phyloP scores from a whole-genome alignment of 768 basidiomycete species.

The Boletus insuetus region DNA sequence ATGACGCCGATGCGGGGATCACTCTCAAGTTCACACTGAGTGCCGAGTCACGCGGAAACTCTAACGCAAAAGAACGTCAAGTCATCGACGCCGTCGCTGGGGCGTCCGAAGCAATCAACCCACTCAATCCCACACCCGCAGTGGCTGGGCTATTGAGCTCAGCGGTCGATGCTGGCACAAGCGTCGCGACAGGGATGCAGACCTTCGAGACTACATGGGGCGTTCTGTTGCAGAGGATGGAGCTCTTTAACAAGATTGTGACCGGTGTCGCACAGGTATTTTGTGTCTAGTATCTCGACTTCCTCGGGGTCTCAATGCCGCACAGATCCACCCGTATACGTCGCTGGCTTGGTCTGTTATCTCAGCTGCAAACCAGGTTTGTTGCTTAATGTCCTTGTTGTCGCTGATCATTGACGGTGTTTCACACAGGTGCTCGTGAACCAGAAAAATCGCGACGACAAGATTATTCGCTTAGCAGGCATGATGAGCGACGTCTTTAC shows the following conservation, averaged over 20 bases:
- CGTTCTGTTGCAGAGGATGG: not conserved
- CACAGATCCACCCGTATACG: constrained; percentile 4
- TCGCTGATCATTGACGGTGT: not conserved
- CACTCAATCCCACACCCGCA: not conserved
- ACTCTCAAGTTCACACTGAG: not conserved
- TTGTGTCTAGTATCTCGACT: not conserved
- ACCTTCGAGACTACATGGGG: not conserved
- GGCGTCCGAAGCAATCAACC: not conserved
- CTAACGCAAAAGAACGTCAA: not conserved
- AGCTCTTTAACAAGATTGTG: not conserved
- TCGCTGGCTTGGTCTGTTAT: constrained; percentile 1
- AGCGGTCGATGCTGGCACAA: not conserved
- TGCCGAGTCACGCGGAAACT: not conserved
- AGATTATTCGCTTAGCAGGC: not conserved
- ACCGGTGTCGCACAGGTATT: not conserved
- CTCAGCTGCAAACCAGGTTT: not conserved
- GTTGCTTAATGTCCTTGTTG: not conserved
- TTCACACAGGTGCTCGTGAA: not conserved
- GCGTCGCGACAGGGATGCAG: not conserved
- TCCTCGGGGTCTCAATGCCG: not conserved
- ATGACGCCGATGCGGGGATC: not conserved
- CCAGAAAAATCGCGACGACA: not conserved
- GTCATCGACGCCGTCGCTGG: not conserved
- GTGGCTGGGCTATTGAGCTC: not conserved
- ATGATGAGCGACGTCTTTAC: too few species aligned